Percentiles rank a stretch among this genome's conserved stretches.
Conservation (phyloP, 257 asterid genomes). For the Craterostigma plantagineum region DNA sequence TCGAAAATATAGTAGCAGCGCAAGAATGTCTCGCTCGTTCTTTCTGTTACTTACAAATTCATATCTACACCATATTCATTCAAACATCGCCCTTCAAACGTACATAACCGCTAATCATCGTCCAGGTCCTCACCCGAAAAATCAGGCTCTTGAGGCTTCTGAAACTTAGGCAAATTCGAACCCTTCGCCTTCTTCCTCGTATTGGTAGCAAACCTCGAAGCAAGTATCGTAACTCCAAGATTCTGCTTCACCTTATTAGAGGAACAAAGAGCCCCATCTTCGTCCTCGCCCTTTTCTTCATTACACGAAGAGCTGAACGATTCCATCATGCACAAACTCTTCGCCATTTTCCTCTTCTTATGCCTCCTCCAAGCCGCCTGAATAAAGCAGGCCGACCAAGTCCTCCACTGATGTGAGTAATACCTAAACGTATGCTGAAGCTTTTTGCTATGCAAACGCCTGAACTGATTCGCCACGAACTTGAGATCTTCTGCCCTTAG, state of each 20-base stretch:
- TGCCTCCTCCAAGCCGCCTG: conserved; percentile 53
- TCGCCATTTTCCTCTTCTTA: conserved; percentile 32
- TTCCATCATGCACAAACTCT: conserved; percentile 42
- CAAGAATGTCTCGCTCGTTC: no score
- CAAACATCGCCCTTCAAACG: no score
- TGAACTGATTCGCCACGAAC: conserved; percentile 59
- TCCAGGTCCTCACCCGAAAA: no score
- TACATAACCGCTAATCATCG: no score
- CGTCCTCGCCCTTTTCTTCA: conserved; percentile 13
- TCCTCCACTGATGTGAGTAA: conserved; percentile 82
- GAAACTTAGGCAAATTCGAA: conserved; percentile 45
- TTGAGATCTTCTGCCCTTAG: conserved; percentile 67
- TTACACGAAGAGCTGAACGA: conserved; percentile 10
- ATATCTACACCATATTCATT: no score
- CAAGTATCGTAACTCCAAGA: conserved; percentile 40
- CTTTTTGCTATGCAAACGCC: conserved; percentile 64
- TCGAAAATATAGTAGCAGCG: no score
- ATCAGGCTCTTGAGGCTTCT: conserved; percentile 62
- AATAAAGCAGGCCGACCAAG: conserved; percentile 73
- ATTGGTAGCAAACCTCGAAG: conserved; percentile 51
- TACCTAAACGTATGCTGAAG: conserved; percentile 66
- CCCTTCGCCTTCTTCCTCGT: conserved; percentile 28
- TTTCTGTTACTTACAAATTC: no score
- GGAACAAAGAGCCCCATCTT: neutral
- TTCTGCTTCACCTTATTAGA: conserved; percentile 10